A percentile compares a stretch with the other conserved stretches of the same genome.
Conservation (phyloP, 2,329 filamentous ascomycete genomes). For the Rutstroemia sp. region DNA sequence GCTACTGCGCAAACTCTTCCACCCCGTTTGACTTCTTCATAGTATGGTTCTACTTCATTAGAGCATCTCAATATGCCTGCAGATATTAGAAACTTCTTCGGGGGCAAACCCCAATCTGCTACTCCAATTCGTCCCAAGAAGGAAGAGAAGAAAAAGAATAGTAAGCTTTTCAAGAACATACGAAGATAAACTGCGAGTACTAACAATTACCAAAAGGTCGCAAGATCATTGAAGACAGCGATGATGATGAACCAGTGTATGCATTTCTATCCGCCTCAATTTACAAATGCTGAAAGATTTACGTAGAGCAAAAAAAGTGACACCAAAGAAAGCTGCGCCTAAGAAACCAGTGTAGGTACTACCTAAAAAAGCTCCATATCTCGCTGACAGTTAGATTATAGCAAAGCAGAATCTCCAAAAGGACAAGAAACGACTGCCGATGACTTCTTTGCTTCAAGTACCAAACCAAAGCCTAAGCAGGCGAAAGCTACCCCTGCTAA, state of each 20-base stretch:
- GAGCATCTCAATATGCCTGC: slow-evolving; percentile 56
- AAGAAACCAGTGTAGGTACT: slow-evolving; percentile 48
- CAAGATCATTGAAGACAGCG: slow-evolving; percentile 74
- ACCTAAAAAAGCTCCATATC: too few species aligned
- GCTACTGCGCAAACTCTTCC: background rate
- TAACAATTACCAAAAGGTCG: slow-evolving; percentile 39
- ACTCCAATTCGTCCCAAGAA: slow-evolving; percentile 38
- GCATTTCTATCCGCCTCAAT: slow-evolving; percentile 10
- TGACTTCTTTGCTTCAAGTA: slow-evolving; percentile 30
- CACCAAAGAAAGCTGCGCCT: slow-evolving; percentile 47
- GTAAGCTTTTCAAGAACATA: slow-evolving; percentile 12
- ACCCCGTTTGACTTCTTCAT: too few species aligned
- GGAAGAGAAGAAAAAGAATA: slow-evolving; percentile 29
- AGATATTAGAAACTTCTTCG: slow-evolving; percentile 90
- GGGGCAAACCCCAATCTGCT: slow-evolving; percentile 47
- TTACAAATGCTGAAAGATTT: slow-evolving; percentile 16
- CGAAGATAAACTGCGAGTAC: slow-evolving; percentile 2
- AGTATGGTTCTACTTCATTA: background rate
- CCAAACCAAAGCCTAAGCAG: slow-evolving; percentile 24
- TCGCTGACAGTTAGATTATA: slow-evolving; percentile 5
- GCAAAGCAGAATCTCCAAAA: slow-evolving; percentile 27
- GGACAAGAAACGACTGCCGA: slow-evolving; percentile 28
- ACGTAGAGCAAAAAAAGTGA: slow-evolving; percentile 34
- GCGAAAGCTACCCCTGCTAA: slow-evolving; percentile 22
- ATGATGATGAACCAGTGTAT: slow-evolving; percentile 57